Conservation (phyloP, 2,329 filamentous ascomycete genomes). For the Alternaria arbusti region DNA sequence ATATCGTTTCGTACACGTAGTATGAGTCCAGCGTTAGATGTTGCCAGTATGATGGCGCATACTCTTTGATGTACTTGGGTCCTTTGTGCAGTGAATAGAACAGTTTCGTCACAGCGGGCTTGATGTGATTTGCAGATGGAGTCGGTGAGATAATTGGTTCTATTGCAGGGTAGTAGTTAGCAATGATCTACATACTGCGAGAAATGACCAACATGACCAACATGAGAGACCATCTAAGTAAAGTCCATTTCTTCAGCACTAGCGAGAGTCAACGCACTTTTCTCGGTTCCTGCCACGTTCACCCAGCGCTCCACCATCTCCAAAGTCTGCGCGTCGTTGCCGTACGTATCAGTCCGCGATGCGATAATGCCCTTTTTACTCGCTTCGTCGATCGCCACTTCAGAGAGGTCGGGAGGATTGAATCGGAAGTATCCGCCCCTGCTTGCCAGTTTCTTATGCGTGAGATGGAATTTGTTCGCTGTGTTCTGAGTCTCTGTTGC, state of each 20-base stretch:
- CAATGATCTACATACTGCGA: neutral
- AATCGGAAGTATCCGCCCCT: constrained; percentile 5
- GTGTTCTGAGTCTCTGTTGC: constrained; percentile 15
- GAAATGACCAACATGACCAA: neutral
- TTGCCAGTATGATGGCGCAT: constrained; percentile 5
- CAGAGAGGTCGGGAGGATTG: constrained; percentile 8
- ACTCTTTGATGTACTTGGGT: constrained; percentile 6
- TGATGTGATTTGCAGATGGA: neutral
- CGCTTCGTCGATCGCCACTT: constrained; percentile 7
- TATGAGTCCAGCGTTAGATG: constrained; percentile 11
- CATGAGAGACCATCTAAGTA: neutral
- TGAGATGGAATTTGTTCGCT: constrained; percentile 3
- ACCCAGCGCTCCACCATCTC: neutral
- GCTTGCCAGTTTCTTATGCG: neutral
- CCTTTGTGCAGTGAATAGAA: constrained; percentile 13
- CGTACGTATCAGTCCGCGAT: neutral
- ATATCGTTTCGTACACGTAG: constrained; percentile 9
- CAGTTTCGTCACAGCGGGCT: neutral
- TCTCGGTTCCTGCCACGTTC: constrained; percentile 2
- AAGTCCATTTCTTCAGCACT: neutral
- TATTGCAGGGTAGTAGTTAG: neutral
- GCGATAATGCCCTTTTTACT: constrained; percentile 8
- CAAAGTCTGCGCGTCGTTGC: neutral
- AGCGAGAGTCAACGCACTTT: constrained; percentile 11
- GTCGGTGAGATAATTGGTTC: neutral